These are phyloP conservation scores for Mucor lusitanicus DNA, from an alignment of 371 early-diverging fungal species.

Conservation along the genomic window DNA sequence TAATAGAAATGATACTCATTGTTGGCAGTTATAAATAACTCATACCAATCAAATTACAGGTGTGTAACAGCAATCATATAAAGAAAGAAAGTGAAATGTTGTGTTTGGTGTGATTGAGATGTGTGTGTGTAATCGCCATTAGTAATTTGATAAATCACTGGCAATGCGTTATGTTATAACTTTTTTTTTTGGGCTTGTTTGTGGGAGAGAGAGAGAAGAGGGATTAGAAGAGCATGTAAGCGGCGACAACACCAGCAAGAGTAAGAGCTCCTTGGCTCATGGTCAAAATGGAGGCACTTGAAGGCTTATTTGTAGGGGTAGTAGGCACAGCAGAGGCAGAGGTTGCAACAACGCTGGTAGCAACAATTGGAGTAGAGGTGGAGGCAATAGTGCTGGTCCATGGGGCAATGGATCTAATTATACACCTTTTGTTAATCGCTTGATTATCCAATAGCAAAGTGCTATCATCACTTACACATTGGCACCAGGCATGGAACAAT, in stretches of 20 bases:
- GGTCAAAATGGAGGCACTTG: conserved; percentile 20
- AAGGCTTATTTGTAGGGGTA: conserved; percentile 16
- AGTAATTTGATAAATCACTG: background rate
- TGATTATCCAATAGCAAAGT: background rate
- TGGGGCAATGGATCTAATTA: conserved; percentile 23
- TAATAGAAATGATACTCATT: background rate
- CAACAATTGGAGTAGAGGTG: conserved; percentile 17
- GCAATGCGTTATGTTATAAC: background rate
- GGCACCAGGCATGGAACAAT: conserved; percentile 34
- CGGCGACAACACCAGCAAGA: conserved; percentile 17
- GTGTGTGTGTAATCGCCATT: background rate
- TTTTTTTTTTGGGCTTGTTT: conserved; percentile 6
- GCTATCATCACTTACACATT: conserved; percentile 28
- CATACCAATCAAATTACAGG: background rate
- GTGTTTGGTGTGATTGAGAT: background rate
- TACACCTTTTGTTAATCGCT: background rate
- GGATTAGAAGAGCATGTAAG: conserved; percentile 20
- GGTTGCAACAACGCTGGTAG: conserved; percentile 8
- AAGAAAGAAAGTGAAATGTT: background rate
- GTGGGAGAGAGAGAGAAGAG: background rate
- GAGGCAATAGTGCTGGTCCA: conserved; percentile 24
- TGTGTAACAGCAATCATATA: background rate
- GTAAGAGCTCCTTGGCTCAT: conserved; percentile 16
- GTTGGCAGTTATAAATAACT: background rate
- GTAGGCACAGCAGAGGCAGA: conserved; percentile 7